These are phyloP conservation scores for Gossypium trilobum DNA, from an alignment of 441 rosid genomes.

Conservation along the genomic window DNA sequence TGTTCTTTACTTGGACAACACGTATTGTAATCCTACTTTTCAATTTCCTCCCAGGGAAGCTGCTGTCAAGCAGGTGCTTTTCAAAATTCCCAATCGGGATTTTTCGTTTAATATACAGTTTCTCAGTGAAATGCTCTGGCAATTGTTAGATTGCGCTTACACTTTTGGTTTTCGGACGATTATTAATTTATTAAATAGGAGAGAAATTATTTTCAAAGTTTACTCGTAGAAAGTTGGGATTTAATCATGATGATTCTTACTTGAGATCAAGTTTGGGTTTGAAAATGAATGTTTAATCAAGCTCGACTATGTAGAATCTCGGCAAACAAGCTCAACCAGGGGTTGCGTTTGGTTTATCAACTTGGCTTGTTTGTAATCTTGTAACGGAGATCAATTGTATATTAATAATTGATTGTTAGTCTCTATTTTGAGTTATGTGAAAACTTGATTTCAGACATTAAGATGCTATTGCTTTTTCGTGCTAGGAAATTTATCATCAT, in stretches of 20 bases:
- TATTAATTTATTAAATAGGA: neutral
- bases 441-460: neutral
- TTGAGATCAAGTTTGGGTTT: neutral
- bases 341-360: neutral
- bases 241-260: neutral
- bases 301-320: neutral
- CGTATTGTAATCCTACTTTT: constrained; percentile 60
- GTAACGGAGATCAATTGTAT: neutral
- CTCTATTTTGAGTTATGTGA: neutral
- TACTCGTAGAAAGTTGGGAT: neutral
- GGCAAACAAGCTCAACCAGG: neutral
- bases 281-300: neutral
- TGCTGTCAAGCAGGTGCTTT: constrained; percentile 49
- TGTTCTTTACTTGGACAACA: constrained; percentile 61
- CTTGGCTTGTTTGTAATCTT: neutral
- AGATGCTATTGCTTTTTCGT: neutral
- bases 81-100: neutral
- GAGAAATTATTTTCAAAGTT: neutral
- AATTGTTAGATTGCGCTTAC: too few relatives aligned
- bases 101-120: neutral
- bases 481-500: neutral
- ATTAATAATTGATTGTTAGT: neutral
- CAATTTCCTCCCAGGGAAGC: constrained; percentile 47
- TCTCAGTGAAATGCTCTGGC: too few relatives aligned
- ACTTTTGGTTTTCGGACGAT: neutral